Evolutionary conservation across 1,284 basidiomycete genomes (phyloP), one percentile per base, ranked within the genome.

Genomic region (Austroboletus niveus): DNA sequence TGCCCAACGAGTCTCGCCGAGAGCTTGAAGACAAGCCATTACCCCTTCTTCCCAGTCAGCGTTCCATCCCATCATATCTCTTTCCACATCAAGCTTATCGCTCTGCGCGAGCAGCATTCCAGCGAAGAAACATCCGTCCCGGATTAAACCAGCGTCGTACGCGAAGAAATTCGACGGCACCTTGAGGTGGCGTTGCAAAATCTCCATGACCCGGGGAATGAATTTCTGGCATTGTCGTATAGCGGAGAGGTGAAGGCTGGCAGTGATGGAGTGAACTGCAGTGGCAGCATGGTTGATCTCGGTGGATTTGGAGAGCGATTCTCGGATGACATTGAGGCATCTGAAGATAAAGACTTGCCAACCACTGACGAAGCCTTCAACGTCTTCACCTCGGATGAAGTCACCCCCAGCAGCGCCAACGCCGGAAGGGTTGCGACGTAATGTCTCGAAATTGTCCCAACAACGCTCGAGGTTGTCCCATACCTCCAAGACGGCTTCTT

Each of bases 391-490:
- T 14, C 79, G 74, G 39, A 79, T 71, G 46, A 68, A 67, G 35
- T 61, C 76, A 34, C 74, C 74, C 40, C 72, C 71, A 20, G 66
- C 62, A 14, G 66, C 51, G 22, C 69, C 64, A 30, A 69, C 67
- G 24, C 70, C 67, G 27, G 55, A 54, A 9, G 66, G 63, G 29
- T 54, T 64, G 31, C 56, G 69, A 30, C 83, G 77, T 47, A 94
- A 70, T 11, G 68, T 68, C 35, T 92, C 89, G 51, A 94, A 85
- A 50, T 91, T 88, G 42, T 87, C 80, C 89, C 90, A 94, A 54
- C 82, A 89, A 31, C 72, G 73, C 56, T 91, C 89, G 10, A 95
- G 78, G n/a, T 78, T 78, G 20, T 85, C 80, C 93, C 92, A 95
- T 10, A 89, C 84, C 49, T 84, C 78, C 30, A 81, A 74, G 62